phyloP scores from a whole-genome alignment of 148 eudicot species.

The Persicaria maculosa region DNA sequence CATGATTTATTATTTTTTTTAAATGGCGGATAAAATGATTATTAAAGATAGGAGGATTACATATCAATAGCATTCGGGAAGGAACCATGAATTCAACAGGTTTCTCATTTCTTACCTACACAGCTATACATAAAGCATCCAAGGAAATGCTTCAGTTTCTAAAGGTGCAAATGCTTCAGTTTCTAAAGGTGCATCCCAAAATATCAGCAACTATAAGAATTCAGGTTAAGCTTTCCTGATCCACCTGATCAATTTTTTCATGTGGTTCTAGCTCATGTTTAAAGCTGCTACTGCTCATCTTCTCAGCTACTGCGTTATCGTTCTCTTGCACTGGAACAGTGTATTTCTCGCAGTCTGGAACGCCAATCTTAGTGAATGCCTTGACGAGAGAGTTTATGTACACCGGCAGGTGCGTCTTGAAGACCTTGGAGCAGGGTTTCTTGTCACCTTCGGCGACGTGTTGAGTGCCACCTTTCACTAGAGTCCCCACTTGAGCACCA shows the following conservation, averaged over 20 bases:
- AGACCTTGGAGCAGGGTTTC: conserved; percentile 13
- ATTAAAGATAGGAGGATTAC: not conserved
- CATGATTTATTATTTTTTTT: too few relatives aligned
- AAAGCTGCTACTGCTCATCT: not conserved
- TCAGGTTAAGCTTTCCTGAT: not conserved
- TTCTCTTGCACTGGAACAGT: conserved; percentile 6
- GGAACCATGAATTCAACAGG: not conserved
- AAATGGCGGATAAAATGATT: not conserved
- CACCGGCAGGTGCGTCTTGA: conserved; percentile 20
- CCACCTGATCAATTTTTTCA: not conserved
- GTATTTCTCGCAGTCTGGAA: conserved; percentile 27
- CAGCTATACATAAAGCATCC: conserved; percentile 3
- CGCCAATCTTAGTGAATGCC: conserved; percentile 38
- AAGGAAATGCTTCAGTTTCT: not conserved
- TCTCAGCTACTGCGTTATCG: not conserved
- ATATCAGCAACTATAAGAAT: not conserved
- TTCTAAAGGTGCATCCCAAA: not conserved
- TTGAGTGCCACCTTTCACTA: conserved; percentile 36
- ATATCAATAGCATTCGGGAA: not conserved
- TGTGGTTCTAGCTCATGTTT: not conserved
- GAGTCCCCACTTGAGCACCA: conserved; percentile 59
- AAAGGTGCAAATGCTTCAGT: not conserved
- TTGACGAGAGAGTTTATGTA: conserved; percentile 26
- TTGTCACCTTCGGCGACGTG: conserved; percentile 25
- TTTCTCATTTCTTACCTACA: conserved; percentile 4